These are phyloP conservation scores for Sesbania bispinosa DNA, from an alignment of 306 rosid species.

Conservation along the genomic window DNA sequence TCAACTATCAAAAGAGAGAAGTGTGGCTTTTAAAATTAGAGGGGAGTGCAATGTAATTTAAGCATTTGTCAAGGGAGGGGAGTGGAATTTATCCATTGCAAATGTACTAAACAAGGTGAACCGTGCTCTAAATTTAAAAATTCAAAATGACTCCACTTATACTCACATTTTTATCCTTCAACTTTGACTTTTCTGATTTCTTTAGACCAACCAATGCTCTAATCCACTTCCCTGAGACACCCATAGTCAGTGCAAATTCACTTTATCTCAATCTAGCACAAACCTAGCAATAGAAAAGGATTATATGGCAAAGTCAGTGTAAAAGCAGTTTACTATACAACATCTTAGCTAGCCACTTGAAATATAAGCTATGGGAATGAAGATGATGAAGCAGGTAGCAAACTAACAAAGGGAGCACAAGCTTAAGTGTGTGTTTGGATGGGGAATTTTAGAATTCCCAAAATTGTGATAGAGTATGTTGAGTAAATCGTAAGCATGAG, in stretches of 20 bases:
- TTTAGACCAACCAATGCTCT: constrained; percentile 78
- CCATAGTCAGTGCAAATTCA: constrained; percentile 54
- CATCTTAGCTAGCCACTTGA: constrained; percentile 13
- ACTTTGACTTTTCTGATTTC: constrained; percentile 69
- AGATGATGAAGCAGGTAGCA: neutral
- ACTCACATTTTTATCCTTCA: constrained; percentile 63
- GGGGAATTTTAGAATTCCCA: too few species aligned
- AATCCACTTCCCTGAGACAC: constrained; percentile 93
- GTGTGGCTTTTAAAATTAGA: neutral
- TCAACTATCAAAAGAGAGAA: neutral
- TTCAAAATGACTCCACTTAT: neutral
- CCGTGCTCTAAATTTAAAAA: neutral
- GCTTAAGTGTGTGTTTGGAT: too few species aligned
- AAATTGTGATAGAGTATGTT: too few species aligned
- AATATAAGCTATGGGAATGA: neutral
- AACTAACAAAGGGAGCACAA: constrained; percentile 5
- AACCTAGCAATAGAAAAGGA: constrained; percentile 11
- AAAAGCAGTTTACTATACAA: neutral
- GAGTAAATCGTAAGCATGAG: too few species aligned
- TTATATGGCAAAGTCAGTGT: neutral
- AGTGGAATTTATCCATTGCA: neutral
- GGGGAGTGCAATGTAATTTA: too few species aligned
- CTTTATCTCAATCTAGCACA: constrained; percentile 35
- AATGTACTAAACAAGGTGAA: too few species aligned
- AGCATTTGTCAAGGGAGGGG: neutral